phyloP scores from a whole-genome alignment of 2,329 filamentous ascomycete species.

The Coniochaeta prunicola region DNA sequence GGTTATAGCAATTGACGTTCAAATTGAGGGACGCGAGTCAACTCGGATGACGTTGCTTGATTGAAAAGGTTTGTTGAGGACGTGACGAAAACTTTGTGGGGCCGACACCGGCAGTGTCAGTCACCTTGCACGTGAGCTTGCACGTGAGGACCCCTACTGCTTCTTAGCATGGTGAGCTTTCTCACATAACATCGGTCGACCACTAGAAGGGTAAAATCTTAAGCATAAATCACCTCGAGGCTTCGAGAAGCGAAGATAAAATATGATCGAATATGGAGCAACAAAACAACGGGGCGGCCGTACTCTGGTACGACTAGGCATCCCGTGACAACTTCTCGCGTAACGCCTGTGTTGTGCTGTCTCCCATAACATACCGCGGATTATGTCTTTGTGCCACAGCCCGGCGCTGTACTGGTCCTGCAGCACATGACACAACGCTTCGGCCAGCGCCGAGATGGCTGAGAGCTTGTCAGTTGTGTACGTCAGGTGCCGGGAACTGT shows the following conservation, averaged over 20 bases:
- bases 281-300: too few relatives aligned
- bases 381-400: too few relatives aligned
- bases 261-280: too few relatives aligned
- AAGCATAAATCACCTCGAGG: too few relatives aligned
- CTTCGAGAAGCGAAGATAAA: too few relatives aligned
- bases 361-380: too few relatives aligned
- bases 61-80: constrained; percentile 2
- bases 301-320: too few relatives aligned
- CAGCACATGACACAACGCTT: too few relatives aligned
- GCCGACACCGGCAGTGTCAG: background rate
- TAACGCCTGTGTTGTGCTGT: too few relatives aligned
- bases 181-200: background rate
- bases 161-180: background rate
- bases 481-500: background rate
- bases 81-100: constrained; percentile 1
- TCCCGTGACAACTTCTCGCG: too few relatives aligned
- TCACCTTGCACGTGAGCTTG: background rate
- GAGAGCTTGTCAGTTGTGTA: background rate
- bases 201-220: too few relatives aligned
- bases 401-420: too few relatives aligned
- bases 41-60: background rate
- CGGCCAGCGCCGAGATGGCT: background rate
- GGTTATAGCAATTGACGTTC: constrained; percentile 5
- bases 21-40: constrained; percentile 1
- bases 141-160: background rate